These are phyloP conservation scores for Plasmodium gaboni DNA, from an alignment of 169 alveolate genomes.

Conservation along the genomic window DNA sequence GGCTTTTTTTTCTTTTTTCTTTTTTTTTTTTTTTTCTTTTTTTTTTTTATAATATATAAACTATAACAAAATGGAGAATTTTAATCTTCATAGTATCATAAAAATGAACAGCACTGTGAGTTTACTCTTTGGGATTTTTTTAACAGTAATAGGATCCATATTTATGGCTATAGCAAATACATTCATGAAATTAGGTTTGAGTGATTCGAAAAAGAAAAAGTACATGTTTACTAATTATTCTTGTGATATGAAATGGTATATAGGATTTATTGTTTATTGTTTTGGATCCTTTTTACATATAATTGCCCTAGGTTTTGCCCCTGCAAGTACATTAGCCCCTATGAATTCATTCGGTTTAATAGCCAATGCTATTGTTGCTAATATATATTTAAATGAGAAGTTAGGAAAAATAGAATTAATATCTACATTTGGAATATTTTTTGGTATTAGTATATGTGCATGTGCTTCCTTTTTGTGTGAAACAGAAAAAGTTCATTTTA, in stretches of 20 bases:
- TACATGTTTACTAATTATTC: slow-evolving; percentile 72
- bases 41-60: slow-evolving; percentile 12
- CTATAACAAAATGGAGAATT: slow-evolving; percentile 20
- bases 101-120: slow-evolving; percentile 78
- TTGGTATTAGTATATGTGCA: slow-evolving; percentile 88
- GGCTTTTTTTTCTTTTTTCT: neutral
- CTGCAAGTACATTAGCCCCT: slow-evolving; percentile 89
- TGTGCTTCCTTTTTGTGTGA: slow-evolving; percentile 86
- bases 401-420: slow-evolving; percentile 86
- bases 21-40: slow-evolving; percentile 11
- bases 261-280: slow-evolving; percentile 84
- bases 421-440: slow-evolving; percentile 86
- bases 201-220: slow-evolving; percentile 79
- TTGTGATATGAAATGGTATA: slow-evolving; percentile 86
- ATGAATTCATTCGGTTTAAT: slow-evolving; percentile 89
- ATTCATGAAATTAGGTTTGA: slow-evolving; percentile 86
- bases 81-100: slow-evolving; percentile 27
- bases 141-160: slow-evolving; percentile 86
- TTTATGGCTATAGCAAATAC: slow-evolving; percentile 90
- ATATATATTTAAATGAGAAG: slow-evolving; percentile 85
- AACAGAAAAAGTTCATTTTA: slow-evolving; percentile 46
- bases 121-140: slow-evolving; percentile 82
- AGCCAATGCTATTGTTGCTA: slow-evolving; percentile 89
- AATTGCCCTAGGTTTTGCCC: slow-evolving; percentile 89
- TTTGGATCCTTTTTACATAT: slow-evolving; percentile 87